Evolutionary conservation across 257 asterid species (phyloP).

Genomic region (Coffea eugenioides): DNA sequence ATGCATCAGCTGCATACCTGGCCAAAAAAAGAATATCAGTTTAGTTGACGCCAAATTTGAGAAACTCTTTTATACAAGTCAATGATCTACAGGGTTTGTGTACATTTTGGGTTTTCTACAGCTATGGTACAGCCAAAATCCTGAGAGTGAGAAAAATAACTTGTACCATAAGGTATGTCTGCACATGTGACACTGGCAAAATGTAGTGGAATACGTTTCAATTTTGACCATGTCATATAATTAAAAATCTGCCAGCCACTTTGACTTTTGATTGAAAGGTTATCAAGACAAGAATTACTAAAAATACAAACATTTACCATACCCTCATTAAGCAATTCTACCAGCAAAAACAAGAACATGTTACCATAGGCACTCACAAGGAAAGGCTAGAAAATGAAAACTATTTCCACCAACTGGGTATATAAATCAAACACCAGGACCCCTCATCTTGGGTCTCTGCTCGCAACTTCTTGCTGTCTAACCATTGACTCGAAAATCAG

Average conservation of each 20-base stretch:
- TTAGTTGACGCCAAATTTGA: background rate
- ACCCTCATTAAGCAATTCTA: too few relatives aligned
- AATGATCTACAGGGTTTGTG: background rate
- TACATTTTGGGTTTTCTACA: background rate
- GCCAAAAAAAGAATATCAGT: constrained; percentile 9
- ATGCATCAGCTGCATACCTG: constrained; percentile 88
- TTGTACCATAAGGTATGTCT: background rate
- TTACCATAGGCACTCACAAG: too few relatives aligned
- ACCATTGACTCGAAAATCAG: too few relatives aligned
- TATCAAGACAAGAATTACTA: background rate
- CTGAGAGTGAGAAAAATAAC: background rate
- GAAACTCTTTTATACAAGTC: background rate
- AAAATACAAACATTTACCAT: background rate
- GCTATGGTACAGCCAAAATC: background rate
- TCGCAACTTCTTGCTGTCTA: too few relatives aligned
- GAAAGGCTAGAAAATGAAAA: too few relatives aligned
- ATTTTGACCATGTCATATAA: too few relatives aligned
- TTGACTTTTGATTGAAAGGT: background rate
- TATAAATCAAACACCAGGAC: too few relatives aligned
- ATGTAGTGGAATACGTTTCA: too few relatives aligned
- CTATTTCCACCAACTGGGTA: too few relatives aligned
- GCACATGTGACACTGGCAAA: background rate
- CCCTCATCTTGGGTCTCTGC: too few relatives aligned
- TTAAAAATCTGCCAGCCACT: too few relatives aligned
- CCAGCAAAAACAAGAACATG: too few relatives aligned